A percentile compares a stretch with the other conserved stretches of the same genome.
Conservation (phyloP, 352 stramenopile genomes). For the Phytophthora quininea region DNA sequence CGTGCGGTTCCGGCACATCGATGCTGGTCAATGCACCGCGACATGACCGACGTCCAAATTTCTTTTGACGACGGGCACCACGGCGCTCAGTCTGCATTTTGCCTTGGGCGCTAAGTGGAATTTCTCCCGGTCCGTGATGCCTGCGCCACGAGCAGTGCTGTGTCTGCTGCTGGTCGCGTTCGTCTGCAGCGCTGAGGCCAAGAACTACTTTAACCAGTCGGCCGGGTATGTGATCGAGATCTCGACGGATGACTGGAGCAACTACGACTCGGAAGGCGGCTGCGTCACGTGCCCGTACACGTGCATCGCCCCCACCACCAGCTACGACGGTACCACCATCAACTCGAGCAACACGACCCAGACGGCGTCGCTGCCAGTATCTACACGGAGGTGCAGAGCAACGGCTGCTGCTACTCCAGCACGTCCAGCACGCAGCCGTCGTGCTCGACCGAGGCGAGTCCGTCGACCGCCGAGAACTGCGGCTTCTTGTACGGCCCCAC, state of each 20-base stretch:
- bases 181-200: slow-evolving; percentile 8
- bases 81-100: no score
- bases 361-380: slow-evolving; percentile 74
- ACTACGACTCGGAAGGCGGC: slow-evolving; percentile 77
- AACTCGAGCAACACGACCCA: slow-evolving; percentile 81
- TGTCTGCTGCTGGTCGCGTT: no score
- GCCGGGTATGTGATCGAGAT: slow-evolving; percentile 70
- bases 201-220: slow-evolving; percentile 24
- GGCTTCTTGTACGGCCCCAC: slow-evolving; percentile 86
- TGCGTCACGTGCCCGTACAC: slow-evolving; percentile 90
- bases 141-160: no score
- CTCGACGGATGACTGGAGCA: slow-evolving; percentile 76
- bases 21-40: no score
- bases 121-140: no score
- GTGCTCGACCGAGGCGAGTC: slow-evolving; percentile 70
- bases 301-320: slow-evolving; percentile 72
- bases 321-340: slow-evolving; percentile 78
- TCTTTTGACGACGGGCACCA: no score
- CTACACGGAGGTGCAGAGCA: slow-evolving; percentile 67
- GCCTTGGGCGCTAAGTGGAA: no score
- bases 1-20: no score
- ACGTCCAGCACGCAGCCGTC: slow-evolving; percentile 58
- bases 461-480: slow-evolving; percentile 64
- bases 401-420: slow-evolving; percentile 86
- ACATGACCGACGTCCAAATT: no score